Evolutionary conservation across 2,329 filamentous ascomycete species (phyloP).

Genomic region (Pyricularia sp.): DNA sequence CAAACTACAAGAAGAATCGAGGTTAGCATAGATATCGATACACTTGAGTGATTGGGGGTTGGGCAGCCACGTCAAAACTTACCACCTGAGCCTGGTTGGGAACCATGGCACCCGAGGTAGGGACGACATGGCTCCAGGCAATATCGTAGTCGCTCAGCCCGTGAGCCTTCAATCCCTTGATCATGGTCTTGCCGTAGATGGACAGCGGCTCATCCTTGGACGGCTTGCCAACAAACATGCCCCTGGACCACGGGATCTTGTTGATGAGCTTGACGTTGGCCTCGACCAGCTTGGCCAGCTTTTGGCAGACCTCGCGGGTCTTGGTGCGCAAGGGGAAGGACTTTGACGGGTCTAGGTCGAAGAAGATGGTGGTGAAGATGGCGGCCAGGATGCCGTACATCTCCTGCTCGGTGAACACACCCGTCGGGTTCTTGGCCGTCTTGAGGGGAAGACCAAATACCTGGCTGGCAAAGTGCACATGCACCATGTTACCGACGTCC

Average conservation of each 20-base stretch:
- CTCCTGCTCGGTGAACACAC: slow-evolving; percentile 45
- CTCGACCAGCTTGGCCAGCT: slow-evolving; percentile 54
- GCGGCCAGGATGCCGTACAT: slow-evolving; percentile 54
- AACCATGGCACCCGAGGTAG: slow-evolving; percentile 56
- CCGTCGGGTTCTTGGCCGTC: slow-evolving; percentile 48
- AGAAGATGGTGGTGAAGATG: slow-evolving; percentile 57
- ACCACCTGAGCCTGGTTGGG: slow-evolving; percentile 62
- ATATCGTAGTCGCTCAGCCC: slow-evolving; percentile 57
- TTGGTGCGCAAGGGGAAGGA: slow-evolving; percentile 54
- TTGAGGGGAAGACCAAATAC: slow-evolving; percentile 60
- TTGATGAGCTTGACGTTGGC: slow-evolving; percentile 51
- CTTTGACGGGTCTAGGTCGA: slow-evolving; percentile 56
- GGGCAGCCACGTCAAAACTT: slow-evolving; percentile 17
- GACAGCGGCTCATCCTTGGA: slow-evolving; percentile 45
- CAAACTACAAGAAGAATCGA: slow-evolving; percentile 39
- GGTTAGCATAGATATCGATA: too few species aligned
- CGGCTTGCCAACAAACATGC: slow-evolving; percentile 41
- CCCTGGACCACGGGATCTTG: slow-evolving; percentile 26
- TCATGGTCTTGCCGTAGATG: slow-evolving; percentile 55
- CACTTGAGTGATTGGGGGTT: too few species aligned
- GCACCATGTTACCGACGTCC: slow-evolving; percentile 59
- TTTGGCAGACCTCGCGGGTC: slow-evolving; percentile 44
- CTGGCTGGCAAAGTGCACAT: slow-evolving; percentile 53
- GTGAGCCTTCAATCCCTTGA: slow-evolving; percentile 54
- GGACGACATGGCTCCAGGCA: slow-evolving; percentile 61